Conservation (phyloP, 352 stramenopile species). For the Pythium oligandrum region DNA sequence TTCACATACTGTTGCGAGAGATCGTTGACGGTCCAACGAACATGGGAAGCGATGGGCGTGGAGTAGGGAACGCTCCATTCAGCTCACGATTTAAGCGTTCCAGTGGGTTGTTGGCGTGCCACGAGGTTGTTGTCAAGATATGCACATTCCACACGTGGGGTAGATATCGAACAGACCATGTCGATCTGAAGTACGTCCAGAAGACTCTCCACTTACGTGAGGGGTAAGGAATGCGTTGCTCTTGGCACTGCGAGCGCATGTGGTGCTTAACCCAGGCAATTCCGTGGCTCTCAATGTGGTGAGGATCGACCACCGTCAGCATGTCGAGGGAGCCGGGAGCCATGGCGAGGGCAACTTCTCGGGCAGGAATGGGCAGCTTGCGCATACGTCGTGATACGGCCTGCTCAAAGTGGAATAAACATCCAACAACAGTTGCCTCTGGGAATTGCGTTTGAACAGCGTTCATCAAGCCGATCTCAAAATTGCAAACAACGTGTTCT, state of each 20-base stretch:
- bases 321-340: constrained; percentile 7
- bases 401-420: constrained; percentile 21
- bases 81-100: constrained; percentile 14
- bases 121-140: background rate
- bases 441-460: constrained; percentile 11
- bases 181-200: constrained; percentile 9
- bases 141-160: constrained; percentile 6
- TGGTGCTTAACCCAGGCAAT: constrained; percentile 4
- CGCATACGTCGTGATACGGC: constrained; percentile 5
- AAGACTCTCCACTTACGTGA: background rate
- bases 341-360: constrained; percentile 8
- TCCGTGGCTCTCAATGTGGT: background rate
- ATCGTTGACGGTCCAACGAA: constrained; percentile 8
- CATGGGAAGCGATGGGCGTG: background rate
- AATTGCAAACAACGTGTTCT: constrained; percentile 9
- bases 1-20: constrained; percentile 7
- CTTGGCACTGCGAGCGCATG: background rate
- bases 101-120: constrained; percentile 8
- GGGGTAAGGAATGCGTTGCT: background rate
- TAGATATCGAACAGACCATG: constrained; percentile 1
- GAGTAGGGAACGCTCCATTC: constrained; percentile 3
- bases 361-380: constrained; percentile 3
- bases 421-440: constrained; percentile 6
- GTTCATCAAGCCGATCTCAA: constrained; percentile 11
- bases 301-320: constrained; percentile 6